Evolutionary conservation across 352 stramenopile species (phyloP).

Genomic region (Peronospora destructor): DNA sequence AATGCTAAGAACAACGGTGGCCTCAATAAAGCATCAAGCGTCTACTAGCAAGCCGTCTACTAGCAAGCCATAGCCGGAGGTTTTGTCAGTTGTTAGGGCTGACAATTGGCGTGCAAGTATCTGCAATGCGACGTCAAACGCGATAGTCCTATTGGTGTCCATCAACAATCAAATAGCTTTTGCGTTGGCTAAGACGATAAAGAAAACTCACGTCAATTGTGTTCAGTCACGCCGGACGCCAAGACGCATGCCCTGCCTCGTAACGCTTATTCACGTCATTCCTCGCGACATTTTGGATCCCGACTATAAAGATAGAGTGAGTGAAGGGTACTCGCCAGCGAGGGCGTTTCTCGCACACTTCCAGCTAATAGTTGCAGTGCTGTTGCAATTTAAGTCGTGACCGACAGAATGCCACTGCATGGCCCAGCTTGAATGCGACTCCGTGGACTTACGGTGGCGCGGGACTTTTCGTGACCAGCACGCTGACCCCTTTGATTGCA

Average conservation of each 20-base stretch:
- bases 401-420: conserved; percentile 59
- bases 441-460: conserved; percentile 4
- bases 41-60: not conserved
- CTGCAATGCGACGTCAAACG: not conserved
- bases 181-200: not conserved
- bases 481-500: conserved; percentile 17
- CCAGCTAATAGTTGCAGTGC: conserved; percentile 8
- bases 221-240: conserved; percentile 7
- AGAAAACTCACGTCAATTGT: conserved; percentile 5
- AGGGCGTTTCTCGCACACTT: conserved; percentile 10
- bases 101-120: not conserved
- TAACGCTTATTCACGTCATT: conserved; percentile 11
- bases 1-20: conserved; percentile 1
- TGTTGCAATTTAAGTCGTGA: conserved; percentile 19
- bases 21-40: conserved; percentile 6
- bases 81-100: not conserved
- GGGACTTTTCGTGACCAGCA: not conserved
- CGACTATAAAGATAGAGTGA: conserved; percentile 4
- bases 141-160: not conserved
- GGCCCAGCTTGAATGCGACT: conserved; percentile 62
- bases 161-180: conserved; percentile 10
- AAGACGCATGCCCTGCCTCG: conserved; percentile 3
- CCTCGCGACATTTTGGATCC: conserved; percentile 23
- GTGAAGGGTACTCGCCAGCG: conserved; percentile 3
- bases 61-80: conserved; percentile 9